These are phyloP conservation scores for Verruconis gallopava DNA, from an alignment of 2,329 filamentous ascomycete genomes.

Conservation along the genomic window DNA sequence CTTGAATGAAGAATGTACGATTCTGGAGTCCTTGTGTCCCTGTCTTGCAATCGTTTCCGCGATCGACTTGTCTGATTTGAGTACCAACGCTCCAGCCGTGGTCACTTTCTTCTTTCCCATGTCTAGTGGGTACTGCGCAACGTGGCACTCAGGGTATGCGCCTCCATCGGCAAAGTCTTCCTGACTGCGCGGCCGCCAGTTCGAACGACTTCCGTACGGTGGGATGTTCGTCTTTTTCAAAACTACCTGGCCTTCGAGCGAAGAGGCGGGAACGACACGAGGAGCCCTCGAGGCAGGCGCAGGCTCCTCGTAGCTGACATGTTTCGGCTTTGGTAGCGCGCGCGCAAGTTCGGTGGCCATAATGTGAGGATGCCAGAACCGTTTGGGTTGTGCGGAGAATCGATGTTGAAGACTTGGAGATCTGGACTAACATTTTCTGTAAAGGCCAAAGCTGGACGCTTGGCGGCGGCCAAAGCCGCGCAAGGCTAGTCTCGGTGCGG, in stretches of 20 bases:
- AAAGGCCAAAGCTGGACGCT: too few species aligned
- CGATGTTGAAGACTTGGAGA: too few species aligned
- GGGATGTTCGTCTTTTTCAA: slow-evolving; percentile 48
- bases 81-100: slow-evolving; percentile 51
- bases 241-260: slow-evolving; percentile 76
- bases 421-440: too few species aligned
- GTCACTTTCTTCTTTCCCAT: slow-evolving; percentile 62
- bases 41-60: slow-evolving; percentile 78
- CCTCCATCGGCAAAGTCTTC: slow-evolving; percentile 96
- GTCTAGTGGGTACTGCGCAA: slow-evolving; percentile 90
- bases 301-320: slow-evolving; percentile 81
- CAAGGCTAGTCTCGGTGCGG: too few species aligned
- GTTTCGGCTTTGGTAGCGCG: slow-evolving; percentile 71
- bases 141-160: slow-evolving; percentile 83
- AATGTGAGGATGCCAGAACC: too few species aligned
- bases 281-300: slow-evolving; percentile 61
- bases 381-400: too few species aligned
- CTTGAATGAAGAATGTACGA: slow-evolving; percentile 92
- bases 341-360: not conserved
- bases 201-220: slow-evolving; percentile 73
- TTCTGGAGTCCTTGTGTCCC: slow-evolving; percentile 69
- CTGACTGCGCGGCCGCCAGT: slow-evolving; percentile 78
- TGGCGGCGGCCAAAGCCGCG: too few species aligned
- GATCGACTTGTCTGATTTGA: slow-evolving; percentile 59
- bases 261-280: slow-evolving; percentile 64